Evolutionary conservation across 352 stramenopile species (phyloP), one percentile per base, ranked within the genome.

Genomic region (Globisporangium splendens): DNA sequence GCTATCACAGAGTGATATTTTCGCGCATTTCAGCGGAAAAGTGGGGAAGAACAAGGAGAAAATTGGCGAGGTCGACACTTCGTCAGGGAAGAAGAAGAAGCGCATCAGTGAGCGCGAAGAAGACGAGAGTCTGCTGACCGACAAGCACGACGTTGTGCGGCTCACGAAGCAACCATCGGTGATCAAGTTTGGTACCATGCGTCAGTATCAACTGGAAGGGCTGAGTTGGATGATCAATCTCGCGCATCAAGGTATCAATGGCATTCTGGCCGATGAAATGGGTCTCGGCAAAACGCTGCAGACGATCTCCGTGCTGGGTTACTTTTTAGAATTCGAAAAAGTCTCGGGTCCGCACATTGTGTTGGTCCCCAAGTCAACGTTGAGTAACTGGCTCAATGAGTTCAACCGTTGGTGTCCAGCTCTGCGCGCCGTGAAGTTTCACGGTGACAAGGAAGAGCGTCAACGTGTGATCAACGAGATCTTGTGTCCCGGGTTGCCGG

Each of bases 161-260:
- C 77, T 98, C 43, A 93, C 89, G 12, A 88, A 97, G 55, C 88
- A 96, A 51, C 95, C 96, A 50, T 93, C 77, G 1, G 72, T 86
- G n/a, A 97, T 97, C 71, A 90, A 98, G 58, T 93, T 90, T 61
- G 91, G 95, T 39, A 91, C 69, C 2, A 98, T 99, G 96, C 91
- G 97, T 61, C 86, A 96, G 68, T 99, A 99, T 77, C 98, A 99
- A 72, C 66, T 99, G 21, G 83, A 94, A 66, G 98, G 97, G n/a
- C 75, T 99, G 48, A 97, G 97, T 66, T 99, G 97, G 97, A 93
- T 99, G 73, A 81, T 99, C 8, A 98, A 98, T 67, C 81, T 99
- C 10, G 95, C 98, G 54, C 96, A 99, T 66, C 98, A 99, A 62
- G 96, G 98, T 50, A 93, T 99, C 50, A 99, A 99, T 74, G 97